These are phyloP conservation scores for Cercospora sp. DNA, from an alignment of 2,329 filamentous ascomycete genomes.

Conservation along the genomic window DNA sequence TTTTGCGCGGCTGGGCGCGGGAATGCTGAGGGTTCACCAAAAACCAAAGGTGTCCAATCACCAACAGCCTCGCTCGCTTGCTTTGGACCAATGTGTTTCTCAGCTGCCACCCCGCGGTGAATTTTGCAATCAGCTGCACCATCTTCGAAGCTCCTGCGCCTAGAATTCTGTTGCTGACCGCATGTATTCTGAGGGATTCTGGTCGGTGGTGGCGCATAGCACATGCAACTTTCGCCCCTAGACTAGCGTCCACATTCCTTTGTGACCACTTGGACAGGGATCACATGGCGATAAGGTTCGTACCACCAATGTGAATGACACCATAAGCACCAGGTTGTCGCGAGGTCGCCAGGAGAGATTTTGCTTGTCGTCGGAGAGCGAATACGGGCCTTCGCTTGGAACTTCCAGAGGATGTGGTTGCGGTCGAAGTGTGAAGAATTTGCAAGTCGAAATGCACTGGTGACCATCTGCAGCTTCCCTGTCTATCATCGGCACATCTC, in stretches of 20 bases:
- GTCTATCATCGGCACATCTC: background rate
- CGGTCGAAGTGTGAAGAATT: background rate
- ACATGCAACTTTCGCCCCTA: constrained; percentile 10
- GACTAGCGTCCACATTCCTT: constrained; percentile 1
- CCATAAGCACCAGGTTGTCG: background rate
- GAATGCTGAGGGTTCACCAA: background rate
- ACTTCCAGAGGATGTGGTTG: background rate
- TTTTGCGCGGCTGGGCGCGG: background rate
- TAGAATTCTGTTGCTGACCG: background rate
- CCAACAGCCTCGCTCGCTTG: background rate
- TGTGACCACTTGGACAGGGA: background rate
- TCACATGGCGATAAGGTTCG: constrained; percentile 11
- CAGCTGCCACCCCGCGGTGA: background rate
- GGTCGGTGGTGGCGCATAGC: constrained; percentile 8
- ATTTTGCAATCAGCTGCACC: constrained; percentile 1
- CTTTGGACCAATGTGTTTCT: background rate
- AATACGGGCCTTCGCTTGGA: background rate
- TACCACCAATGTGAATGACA: background rate
- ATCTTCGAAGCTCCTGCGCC: background rate
- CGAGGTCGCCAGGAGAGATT: background rate
- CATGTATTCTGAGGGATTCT: constrained; percentile 1
- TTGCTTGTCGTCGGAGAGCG: background rate
- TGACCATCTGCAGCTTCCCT: background rate
- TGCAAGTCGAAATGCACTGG: background rate
- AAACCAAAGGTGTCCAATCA: background rate